These are phyloP conservation scores for Sporothrix phasma DNA, from an alignment of 2,329 filamentous ascomycete species.

Conservation along the genomic window DNA sequence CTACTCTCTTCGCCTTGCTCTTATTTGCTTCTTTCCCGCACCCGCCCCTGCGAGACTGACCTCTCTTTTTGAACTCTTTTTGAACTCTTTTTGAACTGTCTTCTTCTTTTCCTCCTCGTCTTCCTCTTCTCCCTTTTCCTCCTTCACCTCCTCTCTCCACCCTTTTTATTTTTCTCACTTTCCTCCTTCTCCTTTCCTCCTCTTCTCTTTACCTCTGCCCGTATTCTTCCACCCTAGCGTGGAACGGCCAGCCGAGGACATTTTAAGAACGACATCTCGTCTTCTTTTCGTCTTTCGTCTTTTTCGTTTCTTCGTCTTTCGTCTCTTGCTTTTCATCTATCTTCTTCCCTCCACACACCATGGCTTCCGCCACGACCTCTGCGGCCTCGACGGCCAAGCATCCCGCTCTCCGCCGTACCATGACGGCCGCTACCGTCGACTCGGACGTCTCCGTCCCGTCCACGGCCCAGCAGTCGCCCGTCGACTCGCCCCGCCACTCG, in stretches of 20 bases:
- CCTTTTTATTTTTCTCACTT: neutral
- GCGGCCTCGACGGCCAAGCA: conserved; percentile 28
- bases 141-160: neutral
- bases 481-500: conserved; percentile 49
- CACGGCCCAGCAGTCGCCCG: conserved; percentile 47
- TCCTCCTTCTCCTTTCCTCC: neutral
- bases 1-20: neutral
- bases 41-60: neutral
- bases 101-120: neutral
- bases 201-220: neutral
- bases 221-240: neutral
- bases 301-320: neutral
- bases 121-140: neutral
- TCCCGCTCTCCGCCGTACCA: conserved; percentile 39
- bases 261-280: neutral
- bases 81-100: too few relatives aligned
- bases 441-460: conserved; percentile 42
- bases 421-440: conserved; percentile 32
- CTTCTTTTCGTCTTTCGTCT: neutral
- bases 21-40: conserved; percentile 4
- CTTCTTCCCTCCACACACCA: conserved; percentile 20
- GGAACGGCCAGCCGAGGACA: neutral
- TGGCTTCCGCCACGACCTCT: conserved; percentile 37
- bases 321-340: neutral
- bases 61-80: neutral